A percentile compares a stretch with the other conserved stretches of the same genome.
Evolutionary conservation across 2,329 filamentous ascomycete genomes (phyloP).

Genomic region (Pleurostoma richardsiae): DNA sequence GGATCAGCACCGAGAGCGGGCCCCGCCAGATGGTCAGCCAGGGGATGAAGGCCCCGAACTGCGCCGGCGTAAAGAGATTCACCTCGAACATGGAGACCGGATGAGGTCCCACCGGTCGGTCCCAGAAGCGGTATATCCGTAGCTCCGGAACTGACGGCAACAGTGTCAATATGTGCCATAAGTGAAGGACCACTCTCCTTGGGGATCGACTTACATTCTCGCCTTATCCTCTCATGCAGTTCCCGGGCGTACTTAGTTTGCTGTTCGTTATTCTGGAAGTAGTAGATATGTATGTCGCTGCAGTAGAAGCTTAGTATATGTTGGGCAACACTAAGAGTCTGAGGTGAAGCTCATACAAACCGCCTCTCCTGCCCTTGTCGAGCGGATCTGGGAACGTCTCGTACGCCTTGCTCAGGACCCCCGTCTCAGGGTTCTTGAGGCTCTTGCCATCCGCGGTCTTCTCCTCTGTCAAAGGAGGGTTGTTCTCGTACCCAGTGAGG

Average conservation of each 20-base stretch:
- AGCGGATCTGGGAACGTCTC: conserved; percentile 64
- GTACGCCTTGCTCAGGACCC: conserved; percentile 63
- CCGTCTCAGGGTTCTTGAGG: conserved; percentile 59
- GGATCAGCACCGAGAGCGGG: conserved; percentile 71
- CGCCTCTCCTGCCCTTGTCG: conserved; percentile 60
- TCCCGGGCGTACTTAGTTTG: conserved; percentile 65
- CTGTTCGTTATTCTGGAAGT: conserved; percentile 57
- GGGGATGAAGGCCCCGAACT: conserved; percentile 84
- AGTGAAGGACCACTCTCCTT: background rate
- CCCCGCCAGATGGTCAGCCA: conserved; percentile 83
- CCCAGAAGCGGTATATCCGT: conserved; percentile 74
- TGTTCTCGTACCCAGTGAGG: conserved; percentile 50
- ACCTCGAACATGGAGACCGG: conserved; percentile 89
- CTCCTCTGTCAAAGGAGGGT: conserved; percentile 52
- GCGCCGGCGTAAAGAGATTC: conserved; percentile 76
- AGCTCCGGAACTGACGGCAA: conserved; percentile 69
- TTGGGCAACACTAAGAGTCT: conserved; percentile 6
- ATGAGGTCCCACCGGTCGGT: conserved; percentile 75
- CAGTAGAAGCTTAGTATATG: background rate
- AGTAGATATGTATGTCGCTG: conserved; percentile 82
- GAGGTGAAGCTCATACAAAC: conserved; percentile 50
- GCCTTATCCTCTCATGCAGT: conserved; percentile 72
- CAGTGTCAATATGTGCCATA: background rate
- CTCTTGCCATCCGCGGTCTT: conserved; percentile 72
- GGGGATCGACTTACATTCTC: conserved; percentile 60